Percentiles rank a stretch among this genome's conserved stretches.
Conservation (phyloP, 768 basidiomycete genomes). For the Termitomyces heimii region DNA sequence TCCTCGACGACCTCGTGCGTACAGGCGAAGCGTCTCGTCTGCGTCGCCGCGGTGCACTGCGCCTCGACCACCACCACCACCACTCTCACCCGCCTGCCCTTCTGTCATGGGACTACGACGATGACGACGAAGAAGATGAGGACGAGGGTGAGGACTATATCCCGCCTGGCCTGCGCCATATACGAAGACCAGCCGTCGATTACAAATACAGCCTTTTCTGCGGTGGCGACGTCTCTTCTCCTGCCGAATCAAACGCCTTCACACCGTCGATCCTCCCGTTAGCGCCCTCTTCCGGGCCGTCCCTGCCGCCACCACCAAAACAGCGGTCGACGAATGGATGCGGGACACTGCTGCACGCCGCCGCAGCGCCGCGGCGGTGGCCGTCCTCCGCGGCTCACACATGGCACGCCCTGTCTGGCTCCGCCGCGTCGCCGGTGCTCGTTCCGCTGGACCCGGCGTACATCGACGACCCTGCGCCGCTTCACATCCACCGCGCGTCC, state of each 20-base stretch:
- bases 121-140: not conserved
- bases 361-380: slow-evolving; percentile 48
- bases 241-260: not conserved
- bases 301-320: not conserved
- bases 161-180: not conserved
- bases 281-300: not conserved
- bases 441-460: slow-evolving; percentile 52
- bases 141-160: not conserved
- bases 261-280: slow-evolving; percentile 15
- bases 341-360: slow-evolving; percentile 53
- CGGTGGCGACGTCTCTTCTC: not conserved
- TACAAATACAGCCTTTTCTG: slow-evolving; percentile 8
- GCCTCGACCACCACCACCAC: slow-evolving; percentile 37
- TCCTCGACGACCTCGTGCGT: slow-evolving; percentile 68
- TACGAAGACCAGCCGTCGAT: not conserved
- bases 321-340: slow-evolving; percentile 41
- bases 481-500: slow-evolving; percentile 45
- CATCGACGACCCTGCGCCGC: slow-evolving; percentile 44
- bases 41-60: slow-evolving; percentile 68
- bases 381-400: slow-evolving; percentile 16
- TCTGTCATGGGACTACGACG: not conserved
- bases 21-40: slow-evolving; percentile 70
- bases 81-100: not conserved
- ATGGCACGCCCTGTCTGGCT: slow-evolving; percentile 47
- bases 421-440: slow-evolving; percentile 35